Conservation (phyloP, 2,329 filamentous ascomycete species). For the Ophiostoma quercus region DNA sequence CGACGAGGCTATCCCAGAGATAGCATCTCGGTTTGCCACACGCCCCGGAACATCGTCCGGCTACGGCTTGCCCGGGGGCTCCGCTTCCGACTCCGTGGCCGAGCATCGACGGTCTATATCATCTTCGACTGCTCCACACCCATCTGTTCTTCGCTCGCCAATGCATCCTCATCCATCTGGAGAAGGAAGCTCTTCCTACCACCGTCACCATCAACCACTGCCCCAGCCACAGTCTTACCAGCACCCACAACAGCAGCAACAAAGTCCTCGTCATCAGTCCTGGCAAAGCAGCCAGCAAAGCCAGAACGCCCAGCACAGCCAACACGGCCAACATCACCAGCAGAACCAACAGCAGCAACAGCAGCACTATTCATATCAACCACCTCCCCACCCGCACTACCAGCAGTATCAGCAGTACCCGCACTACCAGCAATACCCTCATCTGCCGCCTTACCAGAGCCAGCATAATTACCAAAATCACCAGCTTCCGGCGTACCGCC, state of each 20-base stretch:
- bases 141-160: background rate
- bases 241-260: background rate
- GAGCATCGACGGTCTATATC: conserved; percentile 6
- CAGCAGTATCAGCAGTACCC: background rate
- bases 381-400: background rate
- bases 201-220: background rate
- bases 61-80: conserved; percentile 2
- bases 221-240: background rate
- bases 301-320: background rate
- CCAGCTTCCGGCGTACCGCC: conserved; percentile 9
- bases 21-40: background rate
- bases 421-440: background rate
- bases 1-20: background rate
- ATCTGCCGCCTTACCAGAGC: background rate
- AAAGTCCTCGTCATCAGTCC: background rate
- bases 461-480: background rate
- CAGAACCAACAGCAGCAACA: conserved; percentile 6
- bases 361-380: background rate
- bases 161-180: background rate
- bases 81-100: background rate
- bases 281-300: background rate
- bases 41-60: background rate
- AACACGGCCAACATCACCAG: background rate
- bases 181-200: background rate
- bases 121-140: background rate